These are phyloP conservation scores for Aegilops sharonensis DNA, from an alignment of 176 grass and related monocot genomes.

Conservation along the genomic window DNA sequence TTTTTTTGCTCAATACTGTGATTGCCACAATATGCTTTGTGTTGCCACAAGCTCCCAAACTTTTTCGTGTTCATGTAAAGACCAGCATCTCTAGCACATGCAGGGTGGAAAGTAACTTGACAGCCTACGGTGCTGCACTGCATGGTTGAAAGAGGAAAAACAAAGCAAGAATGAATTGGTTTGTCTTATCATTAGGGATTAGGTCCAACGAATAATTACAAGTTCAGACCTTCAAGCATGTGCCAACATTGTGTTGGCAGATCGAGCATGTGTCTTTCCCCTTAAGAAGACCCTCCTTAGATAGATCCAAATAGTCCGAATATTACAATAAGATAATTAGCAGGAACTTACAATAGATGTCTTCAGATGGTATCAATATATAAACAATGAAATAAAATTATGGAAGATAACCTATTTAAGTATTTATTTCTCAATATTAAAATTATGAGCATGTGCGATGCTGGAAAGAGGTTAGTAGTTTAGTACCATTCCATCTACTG, in stretches of 20 bases:
- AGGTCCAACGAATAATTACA: constrained; percentile 12
- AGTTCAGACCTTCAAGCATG: constrained; percentile 82
- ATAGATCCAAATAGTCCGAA: constrained; percentile 35
- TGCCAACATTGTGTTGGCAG: constrained; percentile 57
- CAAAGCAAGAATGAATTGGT: constrained; percentile 16
- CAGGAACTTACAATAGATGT: constrained; percentile 3
- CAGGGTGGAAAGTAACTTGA: constrained; percentile 77
- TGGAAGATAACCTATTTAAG: background rate
- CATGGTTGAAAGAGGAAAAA: constrained; percentile 36
- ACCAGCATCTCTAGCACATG: constrained; percentile 74
- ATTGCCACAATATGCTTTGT: constrained; percentile 77
- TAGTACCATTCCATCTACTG: constrained; percentile 79
- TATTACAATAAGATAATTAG: constrained; percentile 22
- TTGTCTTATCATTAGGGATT: constrained; percentile 6
- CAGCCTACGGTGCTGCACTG: constrained; percentile 87
- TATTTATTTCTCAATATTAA: background rate
- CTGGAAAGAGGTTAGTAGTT: constrained; percentile 40
- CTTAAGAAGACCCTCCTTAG: constrained; percentile 67
- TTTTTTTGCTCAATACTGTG: constrained; percentile 84
- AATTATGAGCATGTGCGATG: background rate
- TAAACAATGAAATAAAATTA: constrained; percentile 9
- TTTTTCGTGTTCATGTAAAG: constrained; percentile 87
- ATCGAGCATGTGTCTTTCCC: constrained; percentile 66
- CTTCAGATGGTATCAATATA: constrained; percentile 1
- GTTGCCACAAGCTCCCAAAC: constrained; percentile 46